These are phyloP conservation scores for Cystofilobasidium ferigula DNA, from an alignment of 768 basidiomycete genomes.

Conservation along the genomic window DNA sequence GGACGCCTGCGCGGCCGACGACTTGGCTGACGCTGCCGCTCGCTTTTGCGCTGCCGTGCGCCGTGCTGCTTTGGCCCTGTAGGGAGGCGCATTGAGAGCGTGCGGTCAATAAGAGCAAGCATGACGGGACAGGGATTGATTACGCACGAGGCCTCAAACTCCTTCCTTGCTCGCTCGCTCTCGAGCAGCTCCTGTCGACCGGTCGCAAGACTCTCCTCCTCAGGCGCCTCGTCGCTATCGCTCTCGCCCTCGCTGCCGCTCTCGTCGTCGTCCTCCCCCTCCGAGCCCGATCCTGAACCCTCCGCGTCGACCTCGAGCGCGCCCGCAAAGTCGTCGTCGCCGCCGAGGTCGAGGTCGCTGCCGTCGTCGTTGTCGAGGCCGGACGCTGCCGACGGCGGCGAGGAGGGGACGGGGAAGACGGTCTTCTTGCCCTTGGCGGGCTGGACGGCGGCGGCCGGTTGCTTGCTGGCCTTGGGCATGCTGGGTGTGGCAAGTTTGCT, in stretches of 20 bases:
- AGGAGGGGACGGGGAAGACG: background rate
- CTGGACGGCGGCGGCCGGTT: background rate
- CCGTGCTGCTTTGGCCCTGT: background rate
- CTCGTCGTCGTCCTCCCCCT: background rate
- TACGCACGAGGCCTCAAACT: background rate
- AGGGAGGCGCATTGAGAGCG: background rate
- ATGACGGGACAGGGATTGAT: background rate
- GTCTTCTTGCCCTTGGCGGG: constrained; percentile 3
- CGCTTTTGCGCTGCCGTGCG: background rate
- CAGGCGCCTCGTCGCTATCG: background rate
- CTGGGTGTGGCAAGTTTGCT: background rate
- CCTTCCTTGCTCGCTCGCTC: background rate
- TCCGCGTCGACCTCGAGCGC: too few species aligned
- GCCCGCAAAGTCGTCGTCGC: too few species aligned
- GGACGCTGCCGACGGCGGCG: background rate
- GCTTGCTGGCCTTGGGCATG: background rate
- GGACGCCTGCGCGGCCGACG: background rate
- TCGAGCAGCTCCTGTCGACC: background rate
- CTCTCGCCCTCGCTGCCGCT: background rate
- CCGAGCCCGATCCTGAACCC: too few species aligned
- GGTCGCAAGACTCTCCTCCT: background rate
- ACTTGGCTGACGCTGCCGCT: background rate
- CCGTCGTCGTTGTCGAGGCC: background rate
- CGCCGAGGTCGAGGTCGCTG: background rate
- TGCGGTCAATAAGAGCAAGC: background rate